Conservation (phyloP, 2,329 filamentous ascomycete genomes). For the Paraphoma chrysanthemicola region DNA sequence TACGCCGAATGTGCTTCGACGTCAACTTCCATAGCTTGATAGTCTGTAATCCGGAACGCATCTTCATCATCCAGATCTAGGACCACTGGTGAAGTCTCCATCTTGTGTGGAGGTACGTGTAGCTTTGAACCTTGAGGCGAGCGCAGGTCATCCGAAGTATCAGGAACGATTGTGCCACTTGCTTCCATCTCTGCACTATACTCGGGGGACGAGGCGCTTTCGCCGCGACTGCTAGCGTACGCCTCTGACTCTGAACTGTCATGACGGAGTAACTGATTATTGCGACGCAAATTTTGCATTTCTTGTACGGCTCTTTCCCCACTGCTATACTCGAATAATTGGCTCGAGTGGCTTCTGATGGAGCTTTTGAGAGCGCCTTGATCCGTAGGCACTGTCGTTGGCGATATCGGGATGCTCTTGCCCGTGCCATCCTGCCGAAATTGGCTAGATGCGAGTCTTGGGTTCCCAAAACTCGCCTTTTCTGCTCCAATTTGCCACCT, state of each 20-base stretch:
- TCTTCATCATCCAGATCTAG: slow-evolving; percentile 34
- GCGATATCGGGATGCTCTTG: slow-evolving; percentile 32
- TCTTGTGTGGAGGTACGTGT: slow-evolving; percentile 18
- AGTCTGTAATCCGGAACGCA: slow-evolving; percentile 45
- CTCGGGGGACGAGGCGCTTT: slow-evolving; percentile 33
- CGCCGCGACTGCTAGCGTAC: slow-evolving; percentile 40
- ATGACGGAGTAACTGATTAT: slow-evolving; percentile 50
- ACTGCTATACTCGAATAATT: slow-evolving; percentile 27
- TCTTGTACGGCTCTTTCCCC: slow-evolving; percentile 44
- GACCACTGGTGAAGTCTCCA: slow-evolving; percentile 33
- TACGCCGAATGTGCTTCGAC: slow-evolving; percentile 46
- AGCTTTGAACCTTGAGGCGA: slow-evolving; percentile 32
- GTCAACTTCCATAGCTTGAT: slow-evolving; percentile 42
- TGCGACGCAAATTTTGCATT: slow-evolving; percentile 47
- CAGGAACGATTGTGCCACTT: slow-evolving; percentile 51
- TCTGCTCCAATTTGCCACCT: slow-evolving; percentile 32
- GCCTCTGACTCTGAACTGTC: slow-evolving; percentile 50
- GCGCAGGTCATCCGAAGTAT: slow-evolving; percentile 32
- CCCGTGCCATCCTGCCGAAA: slow-evolving; percentile 18
- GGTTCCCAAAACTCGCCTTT: slow-evolving; percentile 44
- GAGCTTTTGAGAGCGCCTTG: slow-evolving; percentile 16
- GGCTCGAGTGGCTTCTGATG: slow-evolving; percentile 18
- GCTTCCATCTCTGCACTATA: slow-evolving; percentile 48
- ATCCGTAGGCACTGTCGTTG: slow-evolving; percentile 32
- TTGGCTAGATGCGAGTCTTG: slow-evolving; percentile 6